Evolutionary conservation across 345 rosid species (phyloP), one percentile per base, ranked within the genome.

Genomic region (Melaleuca alternifolia): DNA sequence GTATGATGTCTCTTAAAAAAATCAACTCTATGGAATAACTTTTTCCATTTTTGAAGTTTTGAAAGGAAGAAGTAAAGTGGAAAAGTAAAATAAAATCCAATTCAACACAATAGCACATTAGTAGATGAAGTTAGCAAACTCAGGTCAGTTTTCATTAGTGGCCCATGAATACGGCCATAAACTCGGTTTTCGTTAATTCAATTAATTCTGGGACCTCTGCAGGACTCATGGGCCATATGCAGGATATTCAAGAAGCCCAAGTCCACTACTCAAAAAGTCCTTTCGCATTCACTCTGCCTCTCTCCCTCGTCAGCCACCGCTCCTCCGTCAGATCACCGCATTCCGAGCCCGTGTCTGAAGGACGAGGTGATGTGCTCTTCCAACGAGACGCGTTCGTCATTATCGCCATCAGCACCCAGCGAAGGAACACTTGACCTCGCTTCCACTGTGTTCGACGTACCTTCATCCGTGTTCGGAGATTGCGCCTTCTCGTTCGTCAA

Each of bases 221-320:
- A 96, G 97, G 98, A 96, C 48, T 90, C 96, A 51, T 96, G 99
- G 99, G 99, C 99, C 30, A 93, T 96, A 87, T 96, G 99, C 89
- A 90, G 98, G 91, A 95, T 96, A 92, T 96, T 96, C 94, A 96
- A 93, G 93, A 95, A 94, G 90, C 92, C 96, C 21, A 96, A 91
- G 87, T 92, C 99, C 71, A 90, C 94, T 53, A 91, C 94, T 85
- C 95, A 94, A 86, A 90, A 96, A 90, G 93, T 97, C 84, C 91
- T 94, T 50, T 94, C 98, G 50, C 95, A 94, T 26, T 94, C 98
- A 21, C 79, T 71, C 3, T 94, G 94, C 94, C 92, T 93, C 54
- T 93, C 96, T 84, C 86, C 96, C 18, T 41, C 90, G 56, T 89
- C 94, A 50, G 89, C 83, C 16, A 14, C 84, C 46, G 46, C 23